Evolutionary conservation across 331 rosid genomes (phyloP).

Genomic region (Malus hybrid): DNA sequence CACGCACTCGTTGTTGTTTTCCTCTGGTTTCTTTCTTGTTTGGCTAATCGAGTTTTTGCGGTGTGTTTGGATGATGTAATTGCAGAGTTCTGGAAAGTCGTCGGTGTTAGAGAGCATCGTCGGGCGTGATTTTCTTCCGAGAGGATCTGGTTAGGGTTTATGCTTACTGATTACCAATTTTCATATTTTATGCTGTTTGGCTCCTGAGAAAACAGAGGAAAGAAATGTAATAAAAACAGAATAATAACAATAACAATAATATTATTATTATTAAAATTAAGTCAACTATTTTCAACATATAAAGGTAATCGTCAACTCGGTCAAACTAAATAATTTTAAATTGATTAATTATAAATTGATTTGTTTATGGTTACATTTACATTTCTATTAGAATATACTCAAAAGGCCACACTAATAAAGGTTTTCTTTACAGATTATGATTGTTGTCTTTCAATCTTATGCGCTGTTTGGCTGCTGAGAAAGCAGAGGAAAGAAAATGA

Average conservation of each 20-base stretch:
- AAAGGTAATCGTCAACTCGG: not conserved
- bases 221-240: not conserved
- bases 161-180: not conserved
- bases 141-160: constrained; percentile 60
- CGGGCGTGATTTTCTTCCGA: constrained; percentile 84
- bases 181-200: constrained; percentile 6
- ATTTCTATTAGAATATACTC: not conserved
- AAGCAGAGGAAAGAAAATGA: not conserved
- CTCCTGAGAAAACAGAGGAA: constrained; percentile 3
- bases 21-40: not conserved
- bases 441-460: not conserved
- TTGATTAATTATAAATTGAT: not conserved
- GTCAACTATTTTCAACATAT: not conserved
- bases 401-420: not conserved
- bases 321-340: constrained; percentile 1
- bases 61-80: not conserved
- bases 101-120: constrained; percentile 77
- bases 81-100: constrained; percentile 83
- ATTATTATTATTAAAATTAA: not conserved
- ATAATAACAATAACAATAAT: not conserved
- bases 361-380: not conserved
- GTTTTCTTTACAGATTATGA: not conserved
- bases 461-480: not conserved
- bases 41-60: not conserved
- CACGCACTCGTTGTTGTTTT: not conserved